Evolutionary conservation across 129 eudicot species (phyloP).

Genomic region (Flaveria ramosissima): DNA sequence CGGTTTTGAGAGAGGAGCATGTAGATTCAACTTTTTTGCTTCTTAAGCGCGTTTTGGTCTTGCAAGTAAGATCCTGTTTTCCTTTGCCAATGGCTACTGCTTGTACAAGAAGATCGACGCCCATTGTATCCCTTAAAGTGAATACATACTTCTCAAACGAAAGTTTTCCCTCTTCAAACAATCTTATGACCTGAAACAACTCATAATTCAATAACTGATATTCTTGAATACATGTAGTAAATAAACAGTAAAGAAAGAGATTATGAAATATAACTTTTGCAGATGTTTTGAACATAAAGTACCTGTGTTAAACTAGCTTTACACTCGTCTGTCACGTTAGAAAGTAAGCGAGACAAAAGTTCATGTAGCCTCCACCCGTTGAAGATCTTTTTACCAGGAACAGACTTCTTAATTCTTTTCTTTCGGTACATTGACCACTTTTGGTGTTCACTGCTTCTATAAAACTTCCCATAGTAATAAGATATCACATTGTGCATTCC

Average conservation of each 20-base stretch:
- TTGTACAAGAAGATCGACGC: slow-evolving; percentile 47
- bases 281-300: neutral
- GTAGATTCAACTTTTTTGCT: slow-evolving; percentile 20
- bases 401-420: slow-evolving; percentile 37
- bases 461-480: slow-evolving; percentile 55
- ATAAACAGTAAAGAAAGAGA: neutral
- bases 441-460: slow-evolving; percentile 36
- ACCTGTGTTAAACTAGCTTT: slow-evolving; percentile 52
- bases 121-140: slow-evolving; percentile 48
- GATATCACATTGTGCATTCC: slow-evolving; percentile 40
- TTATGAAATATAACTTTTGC: neutral
- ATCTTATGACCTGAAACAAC: slow-evolving; percentile 43
- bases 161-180: slow-evolving; percentile 46
- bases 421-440: slow-evolving; percentile 53
- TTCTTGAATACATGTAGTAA: neutral
- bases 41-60: slow-evolving; percentile 3
- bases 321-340: slow-evolving; percentile 46
- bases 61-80: slow-evolving; percentile 45
- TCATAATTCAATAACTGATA: neutral
- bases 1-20: slow-evolving; percentile 39
- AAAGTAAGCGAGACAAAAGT: slow-evolving; percentile 48
- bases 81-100: slow-evolving; percentile 59
- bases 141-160: slow-evolving; percentile 55
- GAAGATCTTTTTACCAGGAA: slow-evolving; percentile 55
- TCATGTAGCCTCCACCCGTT: slow-evolving; percentile 56